Evolutionary conservation across 257 asterid species (phyloP).

Genomic region (Verbena officinalis): DNA sequence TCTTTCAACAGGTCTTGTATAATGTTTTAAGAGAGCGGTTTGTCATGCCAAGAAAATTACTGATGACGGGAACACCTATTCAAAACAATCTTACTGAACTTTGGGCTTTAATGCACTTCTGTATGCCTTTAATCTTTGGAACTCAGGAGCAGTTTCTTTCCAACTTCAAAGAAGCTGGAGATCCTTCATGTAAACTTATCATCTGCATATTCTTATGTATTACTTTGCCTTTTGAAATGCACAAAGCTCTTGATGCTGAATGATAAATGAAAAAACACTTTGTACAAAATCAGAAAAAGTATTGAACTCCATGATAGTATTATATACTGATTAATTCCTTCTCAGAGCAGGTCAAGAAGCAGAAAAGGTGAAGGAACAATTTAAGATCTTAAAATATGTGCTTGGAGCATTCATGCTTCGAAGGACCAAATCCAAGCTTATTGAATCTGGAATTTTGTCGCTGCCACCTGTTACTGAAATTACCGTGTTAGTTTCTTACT

Average conservation of each 20-base stretch:
- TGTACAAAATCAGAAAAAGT: too few species aligned
- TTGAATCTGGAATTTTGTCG: constrained; percentile 70
- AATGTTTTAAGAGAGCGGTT: constrained; percentile 62
- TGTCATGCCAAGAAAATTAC: constrained; percentile 83
- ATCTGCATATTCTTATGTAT: constrained; percentile 23
- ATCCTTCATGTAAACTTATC: constrained; percentile 57
- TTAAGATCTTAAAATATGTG: constrained; percentile 63
- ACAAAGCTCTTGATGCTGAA: neutral
- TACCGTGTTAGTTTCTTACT: constrained; percentile 71
- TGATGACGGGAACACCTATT: constrained; percentile 97
- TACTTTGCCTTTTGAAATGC: constrained; percentile 7
- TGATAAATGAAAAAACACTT: constrained; percentile 1
- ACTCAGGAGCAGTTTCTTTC: constrained; percentile 72
- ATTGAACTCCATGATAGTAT: too few species aligned
- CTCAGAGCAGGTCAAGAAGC: constrained; percentile 54
- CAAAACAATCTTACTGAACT: constrained; percentile 92
- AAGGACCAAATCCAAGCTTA: constrained; percentile 83
- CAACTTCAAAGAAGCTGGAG: constrained; percentile 88
- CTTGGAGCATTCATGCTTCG: constrained; percentile 96
- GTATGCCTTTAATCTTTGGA: constrained; percentile 84
- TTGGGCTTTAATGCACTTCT: constrained; percentile 93
- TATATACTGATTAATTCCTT: constrained; percentile 23
- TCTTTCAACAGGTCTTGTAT: constrained; percentile 69
- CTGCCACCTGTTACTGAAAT: constrained; percentile 91
- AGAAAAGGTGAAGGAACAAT: constrained; percentile 59